Percentiles rank a stretch among this genome's conserved stretches.
Conservation (phyloP, 2,329 filamentous ascomycete species). For the Botrytis tulipae region DNA sequence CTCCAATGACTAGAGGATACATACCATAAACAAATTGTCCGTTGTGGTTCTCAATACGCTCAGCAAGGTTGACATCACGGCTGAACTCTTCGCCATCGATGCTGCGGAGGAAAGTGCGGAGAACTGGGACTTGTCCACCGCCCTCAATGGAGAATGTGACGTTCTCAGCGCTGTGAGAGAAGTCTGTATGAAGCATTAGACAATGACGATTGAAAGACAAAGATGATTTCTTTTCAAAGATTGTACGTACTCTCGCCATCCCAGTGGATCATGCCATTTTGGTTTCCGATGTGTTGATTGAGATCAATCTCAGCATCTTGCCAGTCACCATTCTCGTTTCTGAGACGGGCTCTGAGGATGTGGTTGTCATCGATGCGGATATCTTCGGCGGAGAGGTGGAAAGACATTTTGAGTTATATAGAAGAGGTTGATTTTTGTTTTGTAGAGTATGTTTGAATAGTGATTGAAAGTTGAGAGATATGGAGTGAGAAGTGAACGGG, state of each 20-base stretch:
- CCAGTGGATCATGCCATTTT: constrained; percentile 47
- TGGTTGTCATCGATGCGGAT: constrained; percentile 50
- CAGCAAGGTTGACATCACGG: constrained; percentile 45
- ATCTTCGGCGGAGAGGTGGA: constrained; percentile 50
- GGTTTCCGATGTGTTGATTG: constrained; percentile 53
- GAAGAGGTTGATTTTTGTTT: constrained; percentile 36
- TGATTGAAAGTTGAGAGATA: not conserved
- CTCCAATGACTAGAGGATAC: constrained; percentile 17
- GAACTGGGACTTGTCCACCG: constrained; percentile 42
- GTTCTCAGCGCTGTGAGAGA: constrained; percentile 40
- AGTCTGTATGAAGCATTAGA: constrained; percentile 31
- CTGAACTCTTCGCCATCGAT: constrained; percentile 38
- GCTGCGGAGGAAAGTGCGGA: constrained; percentile 41
- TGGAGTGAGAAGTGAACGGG: not conserved
- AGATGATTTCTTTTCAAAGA: too few species aligned
- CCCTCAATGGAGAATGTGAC: constrained; percentile 44
- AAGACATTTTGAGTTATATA: constrained; percentile 47
- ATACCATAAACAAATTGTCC: constrained; percentile 43
- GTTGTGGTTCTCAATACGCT: constrained; percentile 44
- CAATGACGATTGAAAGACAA: not conserved
- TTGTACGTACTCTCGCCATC: constrained; percentile 32
- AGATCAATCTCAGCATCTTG: constrained; percentile 52
- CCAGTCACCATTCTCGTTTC: constrained; percentile 44
- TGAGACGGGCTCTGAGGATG: constrained; percentile 52
- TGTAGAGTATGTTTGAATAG: not conserved